These are phyloP conservation scores for Limonium bicolor DNA, from an alignment of 148 eudicot genomes.

Conservation along the genomic window DNA sequence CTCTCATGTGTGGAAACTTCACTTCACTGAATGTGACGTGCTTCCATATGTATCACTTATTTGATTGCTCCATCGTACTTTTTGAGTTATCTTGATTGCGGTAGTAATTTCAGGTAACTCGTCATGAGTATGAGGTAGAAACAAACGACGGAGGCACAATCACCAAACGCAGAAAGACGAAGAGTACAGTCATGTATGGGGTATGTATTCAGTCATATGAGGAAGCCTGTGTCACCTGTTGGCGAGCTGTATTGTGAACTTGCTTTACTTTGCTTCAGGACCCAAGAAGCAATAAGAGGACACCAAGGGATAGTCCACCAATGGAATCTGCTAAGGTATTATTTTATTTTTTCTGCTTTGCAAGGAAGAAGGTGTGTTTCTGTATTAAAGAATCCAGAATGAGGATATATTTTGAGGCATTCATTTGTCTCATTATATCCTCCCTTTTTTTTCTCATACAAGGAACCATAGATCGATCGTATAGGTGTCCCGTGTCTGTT, in stretches of 20 bases:
- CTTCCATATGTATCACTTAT: not conserved
- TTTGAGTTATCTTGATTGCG: not conserved
- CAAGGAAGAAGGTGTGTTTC: too few species aligned
- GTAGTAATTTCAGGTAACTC: conserved; percentile 57
- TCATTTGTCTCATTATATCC: too few species aligned
- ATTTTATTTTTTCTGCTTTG: too few species aligned
- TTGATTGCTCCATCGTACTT: not conserved
- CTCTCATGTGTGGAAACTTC: not conserved
- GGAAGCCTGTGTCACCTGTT: conserved; percentile 1
- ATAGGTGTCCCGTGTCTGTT: too few species aligned
- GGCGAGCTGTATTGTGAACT: not conserved
- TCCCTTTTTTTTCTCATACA: too few species aligned
- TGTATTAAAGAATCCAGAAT: too few species aligned
- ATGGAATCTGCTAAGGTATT: conserved; percentile 36
- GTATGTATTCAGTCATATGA: conserved; percentile 22
- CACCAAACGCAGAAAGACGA: conserved; percentile 78
- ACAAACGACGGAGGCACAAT: conserved; percentile 64
- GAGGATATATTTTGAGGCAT: too few species aligned
- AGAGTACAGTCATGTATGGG: conserved; percentile 87
- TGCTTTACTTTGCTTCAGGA: conserved; percentile 30
- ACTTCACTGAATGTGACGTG: not conserved
- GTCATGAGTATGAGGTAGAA: conserved; percentile 90
- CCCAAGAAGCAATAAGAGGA: conserved; percentile 59
- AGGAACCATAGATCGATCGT: too few species aligned
- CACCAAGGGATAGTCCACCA: conserved; percentile 54